phyloP scores from a whole-genome alignment of 192 early-diverging fungal genomes.

The Coemansia guatemalensis region DNA sequence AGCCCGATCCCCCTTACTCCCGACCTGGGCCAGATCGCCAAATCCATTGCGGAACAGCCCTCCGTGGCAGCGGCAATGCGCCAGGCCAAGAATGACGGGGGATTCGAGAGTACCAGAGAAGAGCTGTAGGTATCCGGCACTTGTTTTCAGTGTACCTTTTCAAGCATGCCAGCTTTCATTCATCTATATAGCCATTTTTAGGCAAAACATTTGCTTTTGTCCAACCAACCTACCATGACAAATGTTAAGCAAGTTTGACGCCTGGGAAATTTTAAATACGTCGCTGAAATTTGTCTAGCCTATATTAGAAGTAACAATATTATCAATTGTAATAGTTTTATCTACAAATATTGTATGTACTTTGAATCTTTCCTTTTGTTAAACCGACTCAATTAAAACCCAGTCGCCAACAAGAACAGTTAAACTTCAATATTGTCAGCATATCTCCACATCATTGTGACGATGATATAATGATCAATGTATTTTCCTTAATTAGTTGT shows the following conservation, averaged over 20 bases:
- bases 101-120: conserved; percentile 6
- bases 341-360: too few relatives aligned
- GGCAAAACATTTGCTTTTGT: neutral
- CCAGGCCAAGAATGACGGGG: conserved; percentile 21
- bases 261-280: neutral
- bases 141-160: neutral
- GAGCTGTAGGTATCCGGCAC: conserved; percentile 27
- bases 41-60: conserved; percentile 39
- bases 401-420: neutral
- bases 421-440: neutral
- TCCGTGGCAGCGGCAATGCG: conserved; percentile 35
- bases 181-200: neutral
- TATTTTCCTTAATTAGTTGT: neutral
- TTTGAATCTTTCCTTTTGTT: neutral
- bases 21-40: conserved; percentile 30
- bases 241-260: neutral
- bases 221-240: neutral
- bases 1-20: conserved; percentile 46
- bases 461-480: neutral
- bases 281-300: neutral
- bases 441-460: neutral
- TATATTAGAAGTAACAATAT: too few relatives aligned
- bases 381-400: neutral
- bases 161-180: neutral
- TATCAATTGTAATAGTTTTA: too few relatives aligned